Percentiles rank a stretch among this genome's conserved stretches.
phyloP scores from a whole-genome alignment of 2,329 filamentous ascomycete genomes.

The Paecilomyces formosus region DNA sequence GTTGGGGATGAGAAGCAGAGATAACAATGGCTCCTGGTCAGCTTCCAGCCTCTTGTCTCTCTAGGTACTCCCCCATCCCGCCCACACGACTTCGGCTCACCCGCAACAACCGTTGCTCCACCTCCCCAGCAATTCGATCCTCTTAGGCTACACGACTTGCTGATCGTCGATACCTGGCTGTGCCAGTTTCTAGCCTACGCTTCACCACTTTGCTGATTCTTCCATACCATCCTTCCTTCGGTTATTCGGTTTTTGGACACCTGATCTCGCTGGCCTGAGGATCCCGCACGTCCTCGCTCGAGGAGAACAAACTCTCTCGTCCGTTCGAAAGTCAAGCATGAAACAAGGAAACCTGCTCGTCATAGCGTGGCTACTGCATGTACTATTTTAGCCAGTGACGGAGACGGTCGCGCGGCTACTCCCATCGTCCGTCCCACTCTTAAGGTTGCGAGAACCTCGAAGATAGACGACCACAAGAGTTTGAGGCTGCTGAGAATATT shows the following conservation, averaged over 20 bases:
- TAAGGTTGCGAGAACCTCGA: neutral
- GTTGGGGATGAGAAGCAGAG: neutral
- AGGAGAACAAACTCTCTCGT: neutral
- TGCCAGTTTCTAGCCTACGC: neutral
- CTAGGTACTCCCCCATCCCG: neutral
- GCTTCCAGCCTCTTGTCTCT: neutral
- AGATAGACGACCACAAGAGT: neutral
- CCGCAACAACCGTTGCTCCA: neutral
- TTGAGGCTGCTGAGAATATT: neutral
- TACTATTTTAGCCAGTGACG: neutral
- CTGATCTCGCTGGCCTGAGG: neutral
- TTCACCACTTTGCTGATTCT: neutral
- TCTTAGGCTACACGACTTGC: neutral
- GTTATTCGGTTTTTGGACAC: neutral
- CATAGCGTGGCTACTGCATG: neutral
- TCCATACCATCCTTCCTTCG: neutral
- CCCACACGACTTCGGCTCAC: neutral
- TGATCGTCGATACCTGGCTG: neutral
- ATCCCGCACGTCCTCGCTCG: neutral
- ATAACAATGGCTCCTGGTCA: neutral
- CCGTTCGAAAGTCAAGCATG: neutral
- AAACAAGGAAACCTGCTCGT: neutral
- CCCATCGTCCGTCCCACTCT: neutral
- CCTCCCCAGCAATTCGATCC: neutral
- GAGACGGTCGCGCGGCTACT: neutral